Base-by-base conservation (phyloP, 129 eudicot genomes). In the Artemisia tridentata region DNA sequence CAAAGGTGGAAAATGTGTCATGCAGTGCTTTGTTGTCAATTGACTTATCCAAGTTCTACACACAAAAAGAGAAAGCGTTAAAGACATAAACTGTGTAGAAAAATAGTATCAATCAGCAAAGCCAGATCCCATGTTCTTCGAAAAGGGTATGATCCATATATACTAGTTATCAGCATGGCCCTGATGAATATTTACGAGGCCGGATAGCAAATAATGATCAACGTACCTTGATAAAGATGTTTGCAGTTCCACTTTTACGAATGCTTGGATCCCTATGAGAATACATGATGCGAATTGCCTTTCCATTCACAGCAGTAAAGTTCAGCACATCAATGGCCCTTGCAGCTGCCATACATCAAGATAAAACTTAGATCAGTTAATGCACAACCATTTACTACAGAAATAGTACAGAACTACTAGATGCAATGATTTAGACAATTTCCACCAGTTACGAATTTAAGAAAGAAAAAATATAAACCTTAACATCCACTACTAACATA, bases 261-360 rank as follows among this genome's bases (percentile, higher is more conserved):
- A 80, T 51, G 73, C 88, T 89, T 25, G 96, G 96, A 79, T 89
- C 96, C 27, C 96, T 82, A 19, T 80, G 89, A 58, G 96, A 89
- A 68, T 86, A 83, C 90, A 85, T 84, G 67, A 90, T 78, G 57
- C 93, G 79, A 70, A 90, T 86, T 0, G 92, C 15, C 81, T 86
- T 86, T 67, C 80, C 84, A 64, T 86, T 89, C 14, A 89, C 83
- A 1, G 96, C 86, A 31, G 92, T 86, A 74, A 89, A 89, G 77
- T 88, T 88, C 73, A 88, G 71, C 2, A 86, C 82, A 21, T 88
- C 96, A 71, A 86, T 70, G 11, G 96, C 91, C 76, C 91, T 88
- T 60, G 83, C 82, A 65, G 96, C 91, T 88, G 89, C 43, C 65
- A 65, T 34, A 59, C 63, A 15, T 31, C 6, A 5, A 45, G n/a